Percentiles rank a stretch among this genome's conserved stretches.
phyloP scores from a whole-genome alignment of 2,329 filamentous ascomycete species.

The Colletotrichum sojae region DNA sequence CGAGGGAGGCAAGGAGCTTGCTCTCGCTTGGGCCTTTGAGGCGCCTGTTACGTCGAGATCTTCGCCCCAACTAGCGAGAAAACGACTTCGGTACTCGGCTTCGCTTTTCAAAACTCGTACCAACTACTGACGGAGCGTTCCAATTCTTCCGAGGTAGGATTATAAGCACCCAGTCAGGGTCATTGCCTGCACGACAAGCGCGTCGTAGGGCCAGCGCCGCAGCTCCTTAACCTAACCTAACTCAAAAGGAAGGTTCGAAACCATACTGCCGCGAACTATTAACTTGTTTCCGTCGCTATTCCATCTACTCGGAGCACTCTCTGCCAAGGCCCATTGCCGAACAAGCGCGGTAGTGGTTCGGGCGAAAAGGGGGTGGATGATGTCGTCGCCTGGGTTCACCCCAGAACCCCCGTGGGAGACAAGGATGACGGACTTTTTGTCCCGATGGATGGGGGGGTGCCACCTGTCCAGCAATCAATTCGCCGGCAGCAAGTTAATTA shows the following conservation, averaged over 20 bases:
- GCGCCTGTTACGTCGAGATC: not conserved
- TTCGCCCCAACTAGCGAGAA: slow-evolving; percentile 11
- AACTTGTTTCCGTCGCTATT: not conserved
- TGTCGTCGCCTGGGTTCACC: not conserved
- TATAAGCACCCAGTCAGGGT: slow-evolving; percentile 6
- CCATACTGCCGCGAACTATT: not conserved
- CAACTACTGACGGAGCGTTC: not conserved
- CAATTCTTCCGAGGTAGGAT: not conserved
- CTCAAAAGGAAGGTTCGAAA: not conserved
- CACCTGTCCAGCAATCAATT: not conserved
- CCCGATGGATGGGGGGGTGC: not conserved
- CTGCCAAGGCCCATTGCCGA: slow-evolving; percentile 13
- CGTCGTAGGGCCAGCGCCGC: too few species aligned
- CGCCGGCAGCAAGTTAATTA: slow-evolving; percentile 2
- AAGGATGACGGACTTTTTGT: slow-evolving; percentile 1
- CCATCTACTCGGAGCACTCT: slow-evolving; percentile 1
- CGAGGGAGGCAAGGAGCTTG: slow-evolving; percentile 6
- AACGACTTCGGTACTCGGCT: slow-evolving; percentile 1
- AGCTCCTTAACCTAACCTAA: too few species aligned
- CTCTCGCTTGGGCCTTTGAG: slow-evolving; percentile 3
- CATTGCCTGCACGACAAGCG: not conserved
- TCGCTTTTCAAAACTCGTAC: not conserved
- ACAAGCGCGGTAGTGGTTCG: slow-evolving; percentile 10
- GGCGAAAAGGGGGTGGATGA: not conserved
- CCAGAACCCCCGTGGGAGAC: not conserved